Conservation (phyloP, 306 rosid species). For the Medicago truncatula region DNA sequence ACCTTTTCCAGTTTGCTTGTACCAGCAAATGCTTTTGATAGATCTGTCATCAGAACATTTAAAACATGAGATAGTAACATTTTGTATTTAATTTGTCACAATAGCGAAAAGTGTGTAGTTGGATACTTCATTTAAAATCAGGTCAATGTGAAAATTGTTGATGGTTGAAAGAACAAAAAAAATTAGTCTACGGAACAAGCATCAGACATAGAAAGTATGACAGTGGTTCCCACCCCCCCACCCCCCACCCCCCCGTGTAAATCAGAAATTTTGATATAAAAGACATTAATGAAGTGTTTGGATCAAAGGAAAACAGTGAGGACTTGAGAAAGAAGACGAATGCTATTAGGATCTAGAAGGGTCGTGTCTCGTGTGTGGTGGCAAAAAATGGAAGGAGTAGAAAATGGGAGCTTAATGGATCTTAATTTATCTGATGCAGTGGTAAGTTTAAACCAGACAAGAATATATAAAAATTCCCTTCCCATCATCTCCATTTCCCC, state of each 20-base stretch:
- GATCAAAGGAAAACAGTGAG: conserved; percentile 50
- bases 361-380: conserved; percentile 54
- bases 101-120: neutral
- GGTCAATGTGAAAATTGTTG: conserved; percentile 27
- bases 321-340: conserved; percentile 65
- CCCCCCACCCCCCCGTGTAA: too few relatives aligned
- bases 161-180: conserved; percentile 2
- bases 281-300: neutral
- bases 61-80: conserved; percentile 34
- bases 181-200: conserved; percentile 23
- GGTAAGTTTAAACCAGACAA: conserved; percentile 27
- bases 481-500: too few relatives aligned
- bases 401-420: conserved; percentile 27
- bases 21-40: conserved; percentile 70
- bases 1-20: conserved; percentile 73
- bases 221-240: neutral
- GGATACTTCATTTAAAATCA: conserved; percentile 29
- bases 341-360: conserved; percentile 59
- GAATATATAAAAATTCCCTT: neutral
- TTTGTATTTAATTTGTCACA: conserved; percentile 21
- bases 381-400: conserved; percentile 37
- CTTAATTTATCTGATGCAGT: conserved; percentile 44
- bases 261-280: neutral
- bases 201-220: conserved; percentile 34
- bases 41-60: conserved; percentile 56